Evolutionary conservation across 176 grass and related monocot genomes (phyloP).

Genomic region (Eleusine indica): DNA sequence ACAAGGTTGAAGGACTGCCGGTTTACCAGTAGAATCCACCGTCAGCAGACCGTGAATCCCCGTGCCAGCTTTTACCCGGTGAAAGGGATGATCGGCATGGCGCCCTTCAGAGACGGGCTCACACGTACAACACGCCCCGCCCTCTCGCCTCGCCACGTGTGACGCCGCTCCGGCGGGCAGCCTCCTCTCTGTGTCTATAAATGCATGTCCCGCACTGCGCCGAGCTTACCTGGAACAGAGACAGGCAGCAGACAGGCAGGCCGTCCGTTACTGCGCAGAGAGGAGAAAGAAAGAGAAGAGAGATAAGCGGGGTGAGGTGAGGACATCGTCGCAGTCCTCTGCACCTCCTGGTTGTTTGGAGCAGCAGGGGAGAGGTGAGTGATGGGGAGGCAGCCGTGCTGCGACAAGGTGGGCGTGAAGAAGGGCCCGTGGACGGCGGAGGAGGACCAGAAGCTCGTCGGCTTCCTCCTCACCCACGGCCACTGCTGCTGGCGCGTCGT

Average conservation of each 20-base stretch:
- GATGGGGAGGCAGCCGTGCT: slow-evolving; percentile 96
- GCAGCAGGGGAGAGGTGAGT: not conserved
- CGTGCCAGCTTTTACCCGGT: not conserved
- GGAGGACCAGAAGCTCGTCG: slow-evolving; percentile 87
- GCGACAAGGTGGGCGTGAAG: slow-evolving; percentile 83
- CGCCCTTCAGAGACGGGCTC: slow-evolving; percentile 46
- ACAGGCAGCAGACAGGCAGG: not conserved
- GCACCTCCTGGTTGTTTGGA: not conserved
- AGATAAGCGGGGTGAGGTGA: too few relatives aligned
- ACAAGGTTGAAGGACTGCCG: too few relatives aligned
- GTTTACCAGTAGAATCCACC: not conserved
- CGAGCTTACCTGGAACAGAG: slow-evolving; percentile 48
- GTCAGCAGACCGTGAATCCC: not conserved
- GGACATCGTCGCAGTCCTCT: not conserved
- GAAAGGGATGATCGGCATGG: slow-evolving; percentile 25
- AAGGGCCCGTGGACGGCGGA: slow-evolving; percentile 90
- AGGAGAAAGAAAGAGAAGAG: not conserved
- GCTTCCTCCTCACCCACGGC: slow-evolving; percentile 76
- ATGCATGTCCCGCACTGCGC: slow-evolving; percentile 15
- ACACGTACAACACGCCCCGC: slow-evolving; percentile 42
- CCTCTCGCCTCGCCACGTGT: slow-evolving; percentile 39
- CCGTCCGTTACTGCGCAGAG: not conserved
- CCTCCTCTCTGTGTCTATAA: slow-evolving; percentile 35
- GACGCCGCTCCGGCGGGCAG: not conserved
- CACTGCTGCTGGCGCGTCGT: slow-evolving; percentile 93